phyloP scores from a whole-genome alignment of 495 filamentous ascomycete species.

The Aspergillus taichungensis region DNA sequence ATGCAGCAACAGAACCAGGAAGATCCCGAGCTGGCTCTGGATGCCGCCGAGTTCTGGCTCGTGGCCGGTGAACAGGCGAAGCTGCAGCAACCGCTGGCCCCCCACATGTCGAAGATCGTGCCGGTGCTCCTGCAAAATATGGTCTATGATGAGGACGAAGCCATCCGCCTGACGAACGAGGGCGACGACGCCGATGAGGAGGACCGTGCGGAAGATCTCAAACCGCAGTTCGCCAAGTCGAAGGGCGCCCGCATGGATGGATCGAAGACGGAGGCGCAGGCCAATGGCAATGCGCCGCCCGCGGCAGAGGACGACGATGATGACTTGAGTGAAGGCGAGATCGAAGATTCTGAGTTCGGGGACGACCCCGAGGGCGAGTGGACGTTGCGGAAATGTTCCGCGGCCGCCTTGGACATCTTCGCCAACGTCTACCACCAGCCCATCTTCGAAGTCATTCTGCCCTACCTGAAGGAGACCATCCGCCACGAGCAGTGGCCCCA shows the following conservation, averaged over 20 bases:
- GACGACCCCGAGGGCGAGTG: conserved; percentile 86
- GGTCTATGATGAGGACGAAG: conserved; percentile 93
- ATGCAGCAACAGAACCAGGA: conserved; percentile 74
- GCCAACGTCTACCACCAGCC: conserved; percentile 79
- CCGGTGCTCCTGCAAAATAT: conserved; percentile 89
- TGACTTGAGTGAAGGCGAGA: conserved; percentile 82
- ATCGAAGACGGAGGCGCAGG: conserved; percentile 36
- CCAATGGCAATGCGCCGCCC: conserved; percentile 44
- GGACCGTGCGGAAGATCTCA: conserved; percentile 84
- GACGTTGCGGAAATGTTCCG: conserved; percentile 96
- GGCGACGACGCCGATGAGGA: conserved; percentile 89
- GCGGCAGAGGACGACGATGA: conserved; percentile 48
- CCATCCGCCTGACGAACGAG: conserved; percentile 69
- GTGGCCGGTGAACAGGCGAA: conserved; percentile 79
- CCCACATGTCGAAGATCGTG: conserved; percentile 76
- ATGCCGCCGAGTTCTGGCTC: conserved; percentile 97
- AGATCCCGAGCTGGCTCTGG: conserved; percentile 84
- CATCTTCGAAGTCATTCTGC: conserved; percentile 85
- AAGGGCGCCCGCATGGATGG: conserved; percentile 43
- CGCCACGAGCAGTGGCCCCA: conserved; percentile 84
- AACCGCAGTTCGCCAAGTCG: conserved; percentile 82
- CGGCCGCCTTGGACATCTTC: conserved; percentile 89
- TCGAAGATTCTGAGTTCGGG: conserved; percentile 63
- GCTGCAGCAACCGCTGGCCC: conserved; percentile 62
- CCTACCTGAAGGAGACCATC: conserved; percentile 85